A percentile compares a stretch with the other conserved stretches of the same genome.
Conservation (phyloP, 495 filamentous ascomycete species). For the Parmelia sp. region DNA sequence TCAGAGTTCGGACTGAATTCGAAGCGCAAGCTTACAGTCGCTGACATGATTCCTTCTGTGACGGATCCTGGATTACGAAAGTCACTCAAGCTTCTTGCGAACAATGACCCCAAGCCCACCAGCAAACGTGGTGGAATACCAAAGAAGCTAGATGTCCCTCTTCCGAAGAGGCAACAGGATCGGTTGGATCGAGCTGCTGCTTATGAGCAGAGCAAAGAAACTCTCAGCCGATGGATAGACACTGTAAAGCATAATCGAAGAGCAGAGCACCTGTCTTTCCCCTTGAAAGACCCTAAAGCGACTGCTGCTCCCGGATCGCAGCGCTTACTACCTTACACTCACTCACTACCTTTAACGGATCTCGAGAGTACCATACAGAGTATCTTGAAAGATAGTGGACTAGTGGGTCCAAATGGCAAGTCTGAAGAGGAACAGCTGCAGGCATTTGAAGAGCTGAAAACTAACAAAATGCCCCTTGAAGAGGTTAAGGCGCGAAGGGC, state of each 20-base stretch:
- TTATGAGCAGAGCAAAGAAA: constrained; percentile 86
- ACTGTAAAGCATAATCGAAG: constrained; percentile 90
- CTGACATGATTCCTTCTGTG: constrained; percentile 66
- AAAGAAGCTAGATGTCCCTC: constrained; percentile 75
- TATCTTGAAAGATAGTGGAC: constrained; percentile 83
- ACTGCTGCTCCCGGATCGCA: constrained; percentile 40
- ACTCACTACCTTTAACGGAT: constrained; percentile 61
- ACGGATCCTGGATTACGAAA: constrained; percentile 72
- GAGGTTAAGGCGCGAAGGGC: constrained; percentile 68
- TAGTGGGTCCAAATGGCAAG: constrained; percentile 53
- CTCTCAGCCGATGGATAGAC: constrained; percentile 82
- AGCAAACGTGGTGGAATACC: constrained; percentile 45
- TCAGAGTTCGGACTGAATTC: constrained; percentile 53
- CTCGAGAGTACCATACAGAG: constrained; percentile 76
- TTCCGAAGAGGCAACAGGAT: constrained; percentile 86
- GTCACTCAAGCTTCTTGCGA: constrained; percentile 57
- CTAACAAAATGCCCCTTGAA: constrained; percentile 57
- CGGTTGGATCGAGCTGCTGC: constrained; percentile 76
- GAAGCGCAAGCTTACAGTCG: constrained; percentile 68
- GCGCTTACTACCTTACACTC: constrained; percentile 49
- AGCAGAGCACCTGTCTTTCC: constrained; percentile 89
- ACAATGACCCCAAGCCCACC: constrained; percentile 45
- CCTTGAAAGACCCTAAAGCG: constrained; percentile 64
- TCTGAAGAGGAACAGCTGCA: constrained; percentile 58
- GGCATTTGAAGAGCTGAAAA: constrained; percentile 63